phyloP scores from a whole-genome alignment of 768 basidiomycete species.

The Auricularia sp. region DNA sequence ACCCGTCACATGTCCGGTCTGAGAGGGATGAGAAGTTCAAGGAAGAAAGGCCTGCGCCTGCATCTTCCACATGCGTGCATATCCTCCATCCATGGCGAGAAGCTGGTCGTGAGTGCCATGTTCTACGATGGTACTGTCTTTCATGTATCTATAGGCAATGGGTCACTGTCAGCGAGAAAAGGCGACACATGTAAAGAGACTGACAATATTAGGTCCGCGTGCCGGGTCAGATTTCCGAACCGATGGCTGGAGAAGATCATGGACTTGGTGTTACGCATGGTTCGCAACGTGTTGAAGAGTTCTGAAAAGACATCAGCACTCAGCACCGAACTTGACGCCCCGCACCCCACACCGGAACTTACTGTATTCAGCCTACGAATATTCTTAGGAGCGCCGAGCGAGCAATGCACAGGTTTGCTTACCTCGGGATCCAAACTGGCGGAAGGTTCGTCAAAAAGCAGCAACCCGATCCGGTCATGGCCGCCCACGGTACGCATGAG shows the following conservation, averaged over 20 bases:
- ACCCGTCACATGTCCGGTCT: no score
- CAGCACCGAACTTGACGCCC: not conserved
- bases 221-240: conserved; percentile 29
- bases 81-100: conserved; percentile 28
- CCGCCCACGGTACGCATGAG: conserved; percentile 55
- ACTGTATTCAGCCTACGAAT: conserved; percentile 44
- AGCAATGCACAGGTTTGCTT: no score
- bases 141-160: conserved; percentile 32
- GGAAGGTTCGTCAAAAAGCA: conserved; percentile 21
- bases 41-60: conserved; percentile 28
- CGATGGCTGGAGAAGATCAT: conserved; percentile 29
- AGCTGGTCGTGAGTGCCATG: conserved; percentile 33
- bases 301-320: not conserved
- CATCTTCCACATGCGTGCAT: conserved; percentile 33
- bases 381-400: no score
- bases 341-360: not conserved
- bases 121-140: conserved; percentile 32
- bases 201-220: conserved; percentile 30
- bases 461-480: conserved; percentile 31
- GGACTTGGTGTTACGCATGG: conserved; percentile 2
- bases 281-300: not conserved
- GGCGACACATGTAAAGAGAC: conserved; percentile 3
- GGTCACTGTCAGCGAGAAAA: not conserved
- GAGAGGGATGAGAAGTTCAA: not conserved
- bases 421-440: conserved; percentile 58